Base-by-base conservation (phyloP, 257 asterid genomes). In the Penstemon davidsonii region DNA sequence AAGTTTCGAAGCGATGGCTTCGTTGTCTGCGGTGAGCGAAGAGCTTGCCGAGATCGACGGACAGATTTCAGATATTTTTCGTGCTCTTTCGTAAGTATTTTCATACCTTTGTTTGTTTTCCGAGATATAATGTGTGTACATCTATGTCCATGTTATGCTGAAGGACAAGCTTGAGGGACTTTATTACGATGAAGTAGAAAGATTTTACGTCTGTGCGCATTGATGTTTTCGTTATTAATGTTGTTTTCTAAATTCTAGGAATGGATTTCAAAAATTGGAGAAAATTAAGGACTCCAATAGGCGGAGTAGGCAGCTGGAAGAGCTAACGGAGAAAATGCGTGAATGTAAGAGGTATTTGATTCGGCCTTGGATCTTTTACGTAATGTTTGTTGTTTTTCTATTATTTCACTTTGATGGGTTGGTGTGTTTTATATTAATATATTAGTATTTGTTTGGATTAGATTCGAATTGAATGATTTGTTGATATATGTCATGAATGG, bases 201-300 rank as follows among this genome's bases (percentile, higher is more conserved):
- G 0, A 15, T 15, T 15, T 15, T 15, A 15, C 18, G 18, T 15
- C 25, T 47, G 25, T 25, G 8, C 33, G 57, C 72, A 25, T 76
- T 71, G 53, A 6, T 68, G 49, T 37, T 67, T 25, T 55, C 4
- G 25, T 13, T 64, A 38, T 73, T 49, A 4, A 46, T 11, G 70
- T 66, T 13, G 73, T 45, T 71, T 51, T 73, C 74, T 73, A 55
- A 6, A 68, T 56, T 81, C 68, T 77, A 94, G 99, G 77, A 94
- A 91, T 90, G 99, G 97, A 41, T 94, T 94, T 73, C 99, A 94
- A 84, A 94, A 94, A 73, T 67, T 94, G 93, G 99, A 94, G 78
- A 94, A 91, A 70, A 84, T 94, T 71, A 94, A 90, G 82, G 99
- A 94, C 69, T 66, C 96, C 73, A 94, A 73, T 76, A 82, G 99